Evolutionary conservation across 768 basidiomycete genomes (phyloP), one percentile per base, ranked within the genome.

Genomic region (Mycena indigotica): DNA sequence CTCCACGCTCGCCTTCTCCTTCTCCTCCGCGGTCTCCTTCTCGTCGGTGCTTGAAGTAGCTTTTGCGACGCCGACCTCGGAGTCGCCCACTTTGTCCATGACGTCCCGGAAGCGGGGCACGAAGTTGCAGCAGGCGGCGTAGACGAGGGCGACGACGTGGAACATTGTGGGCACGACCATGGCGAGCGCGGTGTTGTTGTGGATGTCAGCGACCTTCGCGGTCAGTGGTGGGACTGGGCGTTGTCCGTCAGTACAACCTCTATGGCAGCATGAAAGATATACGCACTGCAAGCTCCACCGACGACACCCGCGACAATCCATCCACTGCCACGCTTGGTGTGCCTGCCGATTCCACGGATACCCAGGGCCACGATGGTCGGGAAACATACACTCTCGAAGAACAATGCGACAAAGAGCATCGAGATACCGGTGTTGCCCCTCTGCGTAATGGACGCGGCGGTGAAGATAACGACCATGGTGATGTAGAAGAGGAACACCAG

Each of bases 341-440:
- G 72, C 25, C 62, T 61, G 6, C 72, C 72, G 28, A 73, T 56
- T 5, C 72, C 72, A 26, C 71, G 65, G 41, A 73, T 71, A 1
- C 71, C 72, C 5, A 73, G 53, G 0, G 69, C 71, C 13, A 73
- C 71, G 35, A 73, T 73, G 25, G 72, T 73, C 2, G 72, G 72
- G 70, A 73, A 73, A 28, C 69, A 70, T 23, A 73, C 70, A 46
- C 71, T 72, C 63, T 73, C 72, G 23, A 73, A 73, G 61, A 72
- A 73, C 10, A 73, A 54, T 1, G 71, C 68, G n/a, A 72, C 41
- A 46, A 62, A 70, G 21, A 73, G 56, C 69, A 73, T 70, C 1
- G 69, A 67, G 28, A 73, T 57, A 4, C 72, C 71, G 3, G 55
- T 60, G 55, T 70, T 72, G 17, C 68, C 69, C 1, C 69, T 58